These are phyloP conservation scores for Glycine tomentella DNA, from an alignment of 306 rosid species.

Conservation along the genomic window DNA sequence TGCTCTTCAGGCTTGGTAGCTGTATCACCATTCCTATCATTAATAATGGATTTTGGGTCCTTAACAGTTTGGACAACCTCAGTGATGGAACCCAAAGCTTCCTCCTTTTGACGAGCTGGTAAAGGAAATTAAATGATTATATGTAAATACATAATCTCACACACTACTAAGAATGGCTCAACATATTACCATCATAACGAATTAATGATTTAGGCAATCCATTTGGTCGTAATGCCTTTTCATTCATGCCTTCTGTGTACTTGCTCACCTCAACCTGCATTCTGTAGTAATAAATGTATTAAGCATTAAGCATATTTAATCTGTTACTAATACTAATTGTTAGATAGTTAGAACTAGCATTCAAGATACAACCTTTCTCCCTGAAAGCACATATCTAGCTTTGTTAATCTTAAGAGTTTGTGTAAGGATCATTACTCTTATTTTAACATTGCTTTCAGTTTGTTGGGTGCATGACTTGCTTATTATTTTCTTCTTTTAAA, in stretches of 20 bases:
- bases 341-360: not conserved
- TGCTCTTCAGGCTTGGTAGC: constrained; percentile 57
- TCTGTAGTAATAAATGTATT: constrained; percentile 53
- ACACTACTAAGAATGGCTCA: not conserved
- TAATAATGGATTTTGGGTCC: constrained; percentile 63
- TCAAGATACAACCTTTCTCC: not conserved
- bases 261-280: constrained; percentile 99
- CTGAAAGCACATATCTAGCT: not conserved
- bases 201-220: constrained; percentile 86
- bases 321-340: not conserved
- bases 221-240: constrained; percentile 74
- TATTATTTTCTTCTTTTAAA: no score
- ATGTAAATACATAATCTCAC: constrained; percentile 28
- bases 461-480: not conserved
- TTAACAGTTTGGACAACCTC: constrained; percentile 91
- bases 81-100: constrained; percentile 74
- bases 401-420: constrained; percentile 12
- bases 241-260: constrained; percentile 88
- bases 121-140: constrained; percentile 50
- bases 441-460: not conserved
- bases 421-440: not conserved
- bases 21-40: constrained; percentile 48
- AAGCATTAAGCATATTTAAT: constrained; percentile 21
- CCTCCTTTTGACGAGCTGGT: constrained; percentile 89
- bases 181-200: constrained; percentile 74